Evolutionary conservation across 2,329 filamentous ascomycete genomes (phyloP), one percentile per base, ranked within the genome.

Genomic region (Alternaria longipes): DNA sequence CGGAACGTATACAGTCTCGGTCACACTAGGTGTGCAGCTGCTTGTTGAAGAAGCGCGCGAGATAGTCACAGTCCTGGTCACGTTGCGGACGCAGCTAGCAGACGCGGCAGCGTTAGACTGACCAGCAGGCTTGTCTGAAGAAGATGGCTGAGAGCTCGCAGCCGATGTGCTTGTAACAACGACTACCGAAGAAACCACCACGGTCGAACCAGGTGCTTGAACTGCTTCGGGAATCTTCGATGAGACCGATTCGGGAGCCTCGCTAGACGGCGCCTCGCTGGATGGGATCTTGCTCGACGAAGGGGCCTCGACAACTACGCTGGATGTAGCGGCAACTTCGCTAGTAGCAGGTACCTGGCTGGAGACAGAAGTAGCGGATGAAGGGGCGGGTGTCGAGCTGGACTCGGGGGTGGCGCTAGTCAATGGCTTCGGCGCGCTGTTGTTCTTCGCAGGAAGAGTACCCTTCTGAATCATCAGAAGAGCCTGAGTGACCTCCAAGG

Each of bases 401-500:
- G 71, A 57, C 54, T 64, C 63, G 5, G 73, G 59, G 12, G 60
- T 49, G 14, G 62, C 56, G 20, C 54, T 66, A 4, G 63, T 54
- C 1, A 65, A 54, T 45, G 71, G 63, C 42, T 69, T 61, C 7
- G 69, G 68, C 14, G 65, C 70, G 7, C 65, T 60, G 41, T 69
- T 64, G 36, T 69, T 63, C 56, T 71, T 78, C 11, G 46, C 69
- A 5, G 76, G 76, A n/a, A 74, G 65, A 32, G 68, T 69, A 45
- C 67, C 66, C 46, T 75, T 67, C 60, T 74, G 71, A 51, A 77
- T 68, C 65, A 69, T 73, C 16, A 84, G 69, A 32, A 84, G 74
- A 7, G 78, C 73, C 62, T 83, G 81, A 5, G 81, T 79, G 24
- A 81, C 79, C 64, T 83, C 81, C 49, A 84, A 62, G 11, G 81